A percentile compares a stretch with the other conserved stretches of the same genome.
phyloP scores from a whole-genome alignment of 78 protist species.

The Dictyostelium intermedium region DNA sequence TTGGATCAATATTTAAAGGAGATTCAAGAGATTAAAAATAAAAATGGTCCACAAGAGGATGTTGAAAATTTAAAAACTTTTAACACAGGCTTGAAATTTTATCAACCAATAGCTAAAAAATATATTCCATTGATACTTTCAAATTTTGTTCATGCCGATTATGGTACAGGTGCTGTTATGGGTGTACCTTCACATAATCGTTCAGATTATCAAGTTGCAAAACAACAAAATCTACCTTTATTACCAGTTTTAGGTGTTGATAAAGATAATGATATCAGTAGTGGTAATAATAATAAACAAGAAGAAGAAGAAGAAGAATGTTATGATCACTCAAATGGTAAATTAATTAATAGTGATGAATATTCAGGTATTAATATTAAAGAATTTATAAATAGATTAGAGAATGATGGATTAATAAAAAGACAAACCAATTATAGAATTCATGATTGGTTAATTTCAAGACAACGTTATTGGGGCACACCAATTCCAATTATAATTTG shows the following conservation, averaged over 20 bases:
- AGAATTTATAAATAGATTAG: conserved; percentile 59
- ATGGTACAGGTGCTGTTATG: conserved; percentile 94
- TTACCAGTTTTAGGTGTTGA: conserved; percentile 20
- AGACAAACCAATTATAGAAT: conserved; percentile 78
- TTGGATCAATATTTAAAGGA: neutral
- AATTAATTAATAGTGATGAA: conserved; percentile 71
- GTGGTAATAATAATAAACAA: neutral
- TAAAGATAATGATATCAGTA: no score
- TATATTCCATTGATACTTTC: conserved; percentile 59
- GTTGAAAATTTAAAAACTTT: neutral
- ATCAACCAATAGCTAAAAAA: neutral
- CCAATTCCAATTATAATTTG: conserved; percentile 95
- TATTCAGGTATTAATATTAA: neutral
- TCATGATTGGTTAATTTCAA: conserved; percentile 95
- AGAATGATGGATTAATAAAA: neutral
- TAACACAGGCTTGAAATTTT: neutral
- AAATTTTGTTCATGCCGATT: conserved; percentile 82
- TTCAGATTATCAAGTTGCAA: conserved; percentile 90
- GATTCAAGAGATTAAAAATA: neutral
- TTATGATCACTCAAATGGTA: conserved; percentile 53
- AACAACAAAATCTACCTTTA: conserved; percentile 9
- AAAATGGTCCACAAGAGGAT: neutral
- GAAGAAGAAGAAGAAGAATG: neutral
- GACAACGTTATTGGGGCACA: conserved; percentile 97
- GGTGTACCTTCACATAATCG: conserved; percentile 96